Base-by-base conservation (phyloP, 805 yeast species). In the Ogataea dorogensis region DNA sequence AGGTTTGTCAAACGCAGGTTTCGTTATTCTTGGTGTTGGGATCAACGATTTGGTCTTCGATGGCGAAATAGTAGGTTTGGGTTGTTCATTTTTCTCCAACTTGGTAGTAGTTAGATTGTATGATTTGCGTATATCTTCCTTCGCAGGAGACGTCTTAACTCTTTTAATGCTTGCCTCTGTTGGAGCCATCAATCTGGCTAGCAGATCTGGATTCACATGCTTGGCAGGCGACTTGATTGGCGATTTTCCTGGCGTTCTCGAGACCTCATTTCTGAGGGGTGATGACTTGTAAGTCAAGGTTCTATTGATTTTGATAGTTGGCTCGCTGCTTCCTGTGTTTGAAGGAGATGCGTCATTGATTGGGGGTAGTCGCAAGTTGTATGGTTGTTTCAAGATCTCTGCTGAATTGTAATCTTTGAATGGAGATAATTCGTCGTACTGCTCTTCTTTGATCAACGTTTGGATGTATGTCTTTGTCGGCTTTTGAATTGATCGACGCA, bases 241-340 rank as follows among this genome's bases (percentile, higher is more conserved):
- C 16, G 22, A 28, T 21, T 21, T 36, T 7, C 16, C 26, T 13
- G 28, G 27, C 12, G 30, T 17, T 11, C 24, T 25, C 7, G 23
- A n/a, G 12, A 18, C 19, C 21, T 29, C 33, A 8, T 28, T 32
- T n/a, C 24, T 29, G 5, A 43, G 31, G 2, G 50, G 44, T 2
- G 47, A 39, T 0, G 50, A 43, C 21, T 33, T 44, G 17, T 28
- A 13, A 17, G 35, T 16, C 16, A 40, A 10, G 4, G 30, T 30
- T 25, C 61, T 42, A 30, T 53, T 37, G 2, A 58, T 24, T 29
- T 51, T 52, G 10, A 57, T 56, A 1, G 62, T 57, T 1, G 63
- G 59, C 25, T 58, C 63, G n/a, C 54, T 47, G 29, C 47, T 45
- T 5, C 44, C 41, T 5, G 47, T 36, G 23, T 43, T 45, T 5